Conservation (phyloP, 2,329 filamentous ascomycete genomes). For the Neonectria neomacrospora region DNA sequence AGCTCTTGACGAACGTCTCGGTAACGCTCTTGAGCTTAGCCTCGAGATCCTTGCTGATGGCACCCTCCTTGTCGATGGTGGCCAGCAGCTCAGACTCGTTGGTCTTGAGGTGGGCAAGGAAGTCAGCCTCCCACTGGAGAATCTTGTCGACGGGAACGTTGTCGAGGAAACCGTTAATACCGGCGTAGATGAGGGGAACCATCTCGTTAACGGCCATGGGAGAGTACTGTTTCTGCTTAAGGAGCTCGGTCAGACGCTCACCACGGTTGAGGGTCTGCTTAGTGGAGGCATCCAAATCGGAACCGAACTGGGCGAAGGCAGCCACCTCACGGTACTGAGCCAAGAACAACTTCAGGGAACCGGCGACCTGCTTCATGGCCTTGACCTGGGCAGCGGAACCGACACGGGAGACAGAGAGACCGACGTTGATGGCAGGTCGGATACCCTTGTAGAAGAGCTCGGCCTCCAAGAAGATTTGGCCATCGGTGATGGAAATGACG, state of each 20-base stretch:
- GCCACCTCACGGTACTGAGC: constrained; percentile 99
- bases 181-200: constrained; percentile 98
- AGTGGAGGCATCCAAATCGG: constrained; percentile 97
- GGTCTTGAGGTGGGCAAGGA: constrained; percentile 89
- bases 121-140: constrained; percentile 92
- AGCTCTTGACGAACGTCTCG: constrained; percentile 91
- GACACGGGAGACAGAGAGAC: constrained; percentile 99
- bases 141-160: constrained; percentile 89
- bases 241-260: constrained; percentile 97
- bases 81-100: constrained; percentile 87
- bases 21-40: constrained; percentile 82
- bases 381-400: constrained; percentile 99
- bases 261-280: constrained; percentile 98
- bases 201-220: constrained; percentile 99
- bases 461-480: constrained; percentile 99
- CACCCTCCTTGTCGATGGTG: constrained; percentile 94
- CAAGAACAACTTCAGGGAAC: constrained; percentile 99
- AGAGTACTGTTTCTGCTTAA: constrained; percentile 99
- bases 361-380: constrained; percentile 99
- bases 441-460: constrained; percentile 99
- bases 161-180: constrained; percentile 98
- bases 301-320: constrained; percentile 99
- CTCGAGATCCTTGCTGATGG: constrained; percentile 94
- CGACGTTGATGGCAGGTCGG: constrained; percentile 99
- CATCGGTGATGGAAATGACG: constrained; percentile 99